A percentile compares a stretch with the other conserved stretches of the same genome.
phyloP scores from a whole-genome alignment of 805 yeast species.

The Jamesozyma piceae region DNA sequence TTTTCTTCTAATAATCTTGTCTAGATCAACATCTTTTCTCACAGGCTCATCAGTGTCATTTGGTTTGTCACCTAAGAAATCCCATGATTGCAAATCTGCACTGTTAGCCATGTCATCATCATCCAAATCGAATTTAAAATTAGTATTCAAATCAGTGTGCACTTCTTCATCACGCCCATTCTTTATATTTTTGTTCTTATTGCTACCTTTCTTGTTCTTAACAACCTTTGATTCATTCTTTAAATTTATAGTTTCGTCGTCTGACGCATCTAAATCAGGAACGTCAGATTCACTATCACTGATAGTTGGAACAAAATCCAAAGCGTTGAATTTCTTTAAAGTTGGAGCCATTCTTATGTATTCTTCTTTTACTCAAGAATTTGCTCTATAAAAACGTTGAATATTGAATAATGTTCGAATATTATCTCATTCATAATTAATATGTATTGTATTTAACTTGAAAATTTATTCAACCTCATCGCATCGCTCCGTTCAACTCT shows the following conservation, averaged over 20 bases:
- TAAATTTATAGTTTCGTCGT: conserved; percentile 29
- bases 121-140: conserved; percentile 60
- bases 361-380: not conserved
- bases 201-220: conserved; percentile 17
- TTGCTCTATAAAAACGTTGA: no score
- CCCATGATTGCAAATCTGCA: conserved; percentile 68
- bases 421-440: no score
- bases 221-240: conserved; percentile 16
- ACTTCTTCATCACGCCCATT: conserved; percentile 31
- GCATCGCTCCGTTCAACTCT: conserved; percentile 12
- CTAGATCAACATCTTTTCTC: conserved; percentile 70
- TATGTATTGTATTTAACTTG: no score
- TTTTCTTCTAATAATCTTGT: conserved; percentile 75
- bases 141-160: conserved; percentile 60
- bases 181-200: conserved; percentile 15
- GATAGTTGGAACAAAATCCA: conserved; percentile 59
- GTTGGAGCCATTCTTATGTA: not conserved
- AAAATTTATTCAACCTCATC: conserved; percentile 10
- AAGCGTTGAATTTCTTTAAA: conserved; percentile 15
- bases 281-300: conserved; percentile 68
- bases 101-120: conserved; percentile 31
- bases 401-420: no score
- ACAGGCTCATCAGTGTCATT: conserved; percentile 12
- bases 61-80: conserved; percentile 44
- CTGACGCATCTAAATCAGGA: conserved; percentile 42